A percentile compares a stretch with the other conserved stretches of the same genome.
Conservation (phyloP, 306 rosid genomes). For the Cucumis sativus region Cucumber_9930_V3 NC_026661.2:5377501-5378000, state of each 20-base stretch:
- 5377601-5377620: not conserved
- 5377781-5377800: not conserved
- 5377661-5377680: not conserved
- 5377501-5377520: not conserved
- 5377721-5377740: not conserved
- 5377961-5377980: slow-evolving; percentile 37
- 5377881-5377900: slow-evolving; percentile 32
- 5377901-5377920: slow-evolving; percentile 75
- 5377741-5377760: not conserved
- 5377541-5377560: not conserved
- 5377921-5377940: slow-evolving; percentile 43
- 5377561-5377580: not conserved
- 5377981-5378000: slow-evolving; percentile 29
- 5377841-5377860: not conserved
- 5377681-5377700: not conserved
- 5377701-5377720: not conserved
- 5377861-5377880: not conserved
- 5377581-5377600: not conserved
- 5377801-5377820: not conserved
- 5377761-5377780: not conserved
- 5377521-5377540: not conserved
- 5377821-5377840: not conserved
- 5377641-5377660: not conserved
- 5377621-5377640: not conserved
- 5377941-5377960: slow-evolving; percentile 43